These are phyloP conservation scores for Agrocybe chaxingu DNA, from an alignment of 768 basidiomycete genomes.

Conservation along the genomic window DNA sequence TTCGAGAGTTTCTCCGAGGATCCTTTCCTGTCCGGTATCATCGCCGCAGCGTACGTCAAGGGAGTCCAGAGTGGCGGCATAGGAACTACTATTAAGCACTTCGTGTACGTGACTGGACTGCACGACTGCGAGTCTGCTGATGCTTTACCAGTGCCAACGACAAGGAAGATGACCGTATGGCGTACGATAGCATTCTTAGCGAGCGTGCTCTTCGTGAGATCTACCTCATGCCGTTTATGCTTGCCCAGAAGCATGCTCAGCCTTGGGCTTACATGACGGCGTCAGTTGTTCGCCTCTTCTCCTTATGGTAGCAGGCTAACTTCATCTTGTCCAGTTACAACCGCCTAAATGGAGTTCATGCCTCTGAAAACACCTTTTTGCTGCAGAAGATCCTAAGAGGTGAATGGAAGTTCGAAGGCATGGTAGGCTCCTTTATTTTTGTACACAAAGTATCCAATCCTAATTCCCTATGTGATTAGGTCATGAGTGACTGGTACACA, in stretches of 20 bases:
- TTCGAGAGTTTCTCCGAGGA: constrained; percentile 84
- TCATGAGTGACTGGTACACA: constrained; percentile 79
- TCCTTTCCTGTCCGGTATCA: constrained; percentile 66
- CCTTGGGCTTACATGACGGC: constrained; percentile 75
- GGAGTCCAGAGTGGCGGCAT: constrained; percentile 78
- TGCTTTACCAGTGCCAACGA: constrained; percentile 57
- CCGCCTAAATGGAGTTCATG: constrained; percentile 74
- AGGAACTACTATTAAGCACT: constrained; percentile 78
- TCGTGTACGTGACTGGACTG: constrained; percentile 44
- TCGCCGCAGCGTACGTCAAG: constrained; percentile 71
- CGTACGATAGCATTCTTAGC: constrained; percentile 62
- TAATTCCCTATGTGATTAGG: constrained; percentile 19
- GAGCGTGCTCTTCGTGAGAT: constrained; percentile 70
- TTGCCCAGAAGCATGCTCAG: constrained; percentile 60
- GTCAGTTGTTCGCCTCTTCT: constrained; percentile 32
- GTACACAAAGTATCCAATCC: not conserved
- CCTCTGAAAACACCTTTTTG: constrained; percentile 59
- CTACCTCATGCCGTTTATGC: constrained; percentile 74
- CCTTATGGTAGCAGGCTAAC: not conserved
- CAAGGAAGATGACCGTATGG: constrained; percentile 76
- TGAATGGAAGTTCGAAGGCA: constrained; percentile 74
- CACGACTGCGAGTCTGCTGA: not conserved
- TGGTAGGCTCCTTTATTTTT: constrained; percentile 27
- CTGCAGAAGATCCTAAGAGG: constrained; percentile 57
- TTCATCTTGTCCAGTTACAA: constrained; percentile 46